A percentile compares a stretch with the other conserved stretches of the same genome.
Conservation (phyloP, 148 eudicot species). For the Amaranthus hypochondriacus region DNA sequence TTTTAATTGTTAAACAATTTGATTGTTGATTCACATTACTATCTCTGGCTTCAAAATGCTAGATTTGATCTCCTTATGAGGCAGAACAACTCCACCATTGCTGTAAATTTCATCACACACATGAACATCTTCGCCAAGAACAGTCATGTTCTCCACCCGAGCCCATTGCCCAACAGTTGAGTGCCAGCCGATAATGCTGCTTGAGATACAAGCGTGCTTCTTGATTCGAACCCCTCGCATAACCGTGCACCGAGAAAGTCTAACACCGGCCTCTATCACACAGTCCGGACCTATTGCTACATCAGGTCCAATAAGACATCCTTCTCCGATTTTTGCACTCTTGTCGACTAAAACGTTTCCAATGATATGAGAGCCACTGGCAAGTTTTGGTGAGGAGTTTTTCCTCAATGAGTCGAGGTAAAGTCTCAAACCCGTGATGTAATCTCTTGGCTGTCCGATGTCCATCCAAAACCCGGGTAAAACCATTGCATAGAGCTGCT, state of each 20-base stretch:
- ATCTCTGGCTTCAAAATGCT: slow-evolving; percentile 93
- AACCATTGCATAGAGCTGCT: slow-evolving; percentile 71
- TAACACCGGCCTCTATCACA: slow-evolving; percentile 80
- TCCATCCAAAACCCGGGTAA: slow-evolving; percentile 98
- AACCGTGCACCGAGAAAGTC: slow-evolving; percentile 81
- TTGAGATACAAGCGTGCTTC: slow-evolving; percentile 73
- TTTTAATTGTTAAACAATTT: not conserved
- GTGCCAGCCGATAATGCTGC: slow-evolving; percentile 93
- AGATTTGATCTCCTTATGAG: slow-evolving; percentile 85
- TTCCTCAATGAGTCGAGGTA: slow-evolving; percentile 79
- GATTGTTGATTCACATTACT: slow-evolving; percentile 53
- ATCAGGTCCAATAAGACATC: slow-evolving; percentile 92
- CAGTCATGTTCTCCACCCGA: slow-evolving; percentile 84
- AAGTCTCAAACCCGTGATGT: slow-evolving; percentile 82
- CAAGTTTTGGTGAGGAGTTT: slow-evolving; percentile 49
- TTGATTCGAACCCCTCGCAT: slow-evolving; percentile 88
- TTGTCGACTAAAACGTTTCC: slow-evolving; percentile 88
- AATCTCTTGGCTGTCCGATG: slow-evolving; percentile 90
- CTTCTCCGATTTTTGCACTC: slow-evolving; percentile 77
- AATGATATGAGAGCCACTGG: slow-evolving; percentile 54
- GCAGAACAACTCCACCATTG: slow-evolving; percentile 86
- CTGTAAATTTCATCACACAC: slow-evolving; percentile 81
- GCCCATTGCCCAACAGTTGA: slow-evolving; percentile 93
- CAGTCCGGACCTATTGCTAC: slow-evolving; percentile 95
- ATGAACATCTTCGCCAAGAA: slow-evolving; percentile 87